A percentile compares a stretch with the other conserved stretches of the same genome.
These are phyloP conservation scores for Annulohypoxylon bovei DNA, from an alignment of 495 filamentous ascomycete species.

Conservation along the genomic window DNA sequence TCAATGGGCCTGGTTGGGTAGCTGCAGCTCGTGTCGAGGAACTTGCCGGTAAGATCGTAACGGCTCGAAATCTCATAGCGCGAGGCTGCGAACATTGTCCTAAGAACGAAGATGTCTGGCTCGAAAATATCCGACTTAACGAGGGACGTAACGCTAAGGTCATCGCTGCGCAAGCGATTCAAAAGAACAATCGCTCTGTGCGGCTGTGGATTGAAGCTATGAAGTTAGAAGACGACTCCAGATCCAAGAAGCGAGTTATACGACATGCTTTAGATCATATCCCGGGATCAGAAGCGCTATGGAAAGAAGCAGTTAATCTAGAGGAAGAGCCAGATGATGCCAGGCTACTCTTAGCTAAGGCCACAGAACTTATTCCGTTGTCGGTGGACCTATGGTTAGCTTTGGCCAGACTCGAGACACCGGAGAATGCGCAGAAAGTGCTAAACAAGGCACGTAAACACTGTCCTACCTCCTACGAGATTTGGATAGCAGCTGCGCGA, in stretches of 20 bases:
- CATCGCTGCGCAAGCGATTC: constrained; percentile 93
- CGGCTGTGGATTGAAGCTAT: constrained; percentile 94
- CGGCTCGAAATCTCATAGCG: constrained; percentile 84
- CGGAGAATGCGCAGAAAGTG: constrained; percentile 91
- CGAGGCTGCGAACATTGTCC: constrained; percentile 90
- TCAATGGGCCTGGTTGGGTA: constrained; percentile 96
- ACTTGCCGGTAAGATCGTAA: constrained; percentile 86
- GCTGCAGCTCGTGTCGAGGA: constrained; percentile 94
- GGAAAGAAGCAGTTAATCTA: constrained; percentile 97
- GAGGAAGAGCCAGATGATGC: constrained; percentile 91
- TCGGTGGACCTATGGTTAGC: constrained; percentile 96
- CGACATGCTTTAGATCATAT: constrained; percentile 88
- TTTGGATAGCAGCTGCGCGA: constrained; percentile 95
- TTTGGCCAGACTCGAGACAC: constrained; percentile 85
- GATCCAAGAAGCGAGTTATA: constrained; percentile 88
- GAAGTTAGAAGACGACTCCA: constrained; percentile 82
- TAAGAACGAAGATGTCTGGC: constrained; percentile 93
- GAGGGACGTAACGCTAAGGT: constrained; percentile 93
- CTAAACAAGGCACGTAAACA: constrained; percentile 95
- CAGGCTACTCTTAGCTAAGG: constrained; percentile 85
- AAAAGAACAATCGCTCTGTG: constrained; percentile 88
- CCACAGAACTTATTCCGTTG: constrained; percentile 90
- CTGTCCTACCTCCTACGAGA: constrained; percentile 87
- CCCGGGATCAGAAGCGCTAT: constrained; percentile 89
- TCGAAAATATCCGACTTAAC: constrained; percentile 92